Conservation (phyloP, 2,329 filamentous ascomycete species). For the Coniochaeta prunicola region DNA sequence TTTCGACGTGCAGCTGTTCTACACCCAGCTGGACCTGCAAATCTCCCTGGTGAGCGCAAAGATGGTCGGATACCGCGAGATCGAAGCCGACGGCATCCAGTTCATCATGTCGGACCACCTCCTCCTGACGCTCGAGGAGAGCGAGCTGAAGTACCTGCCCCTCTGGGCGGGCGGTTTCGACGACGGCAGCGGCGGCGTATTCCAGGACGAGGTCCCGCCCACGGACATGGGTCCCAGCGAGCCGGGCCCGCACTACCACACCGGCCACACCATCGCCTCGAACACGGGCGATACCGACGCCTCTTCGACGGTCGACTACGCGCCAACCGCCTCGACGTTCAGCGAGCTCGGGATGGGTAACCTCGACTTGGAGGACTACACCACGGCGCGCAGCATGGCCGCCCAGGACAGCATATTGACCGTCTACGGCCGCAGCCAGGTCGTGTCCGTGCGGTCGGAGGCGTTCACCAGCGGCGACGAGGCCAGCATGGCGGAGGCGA, state of each 20-base stretch:
- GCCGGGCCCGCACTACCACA: conserved; percentile 40
- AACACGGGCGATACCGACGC: conserved; percentile 17
- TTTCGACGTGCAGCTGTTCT: not conserved
- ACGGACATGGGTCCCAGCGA: conserved; percentile 36
- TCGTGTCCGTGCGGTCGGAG: conserved; percentile 14
- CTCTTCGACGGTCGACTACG: conserved; percentile 23
- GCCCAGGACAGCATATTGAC: conserved; percentile 14
- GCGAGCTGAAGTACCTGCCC: conserved; percentile 56
- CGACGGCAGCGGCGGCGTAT: conserved; percentile 44
- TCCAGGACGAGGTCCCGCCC: conserved; percentile 31
- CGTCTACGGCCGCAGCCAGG: conserved; percentile 26
- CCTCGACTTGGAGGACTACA: conserved; percentile 18
- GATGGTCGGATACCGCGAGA: conserved; percentile 3
- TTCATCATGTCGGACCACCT: conserved; percentile 33
- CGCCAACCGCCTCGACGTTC: conserved; percentile 6
- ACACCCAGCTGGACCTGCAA: conserved; percentile 5
- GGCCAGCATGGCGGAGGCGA: conserved; percentile 12
- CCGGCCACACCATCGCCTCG: conserved; percentile 28
- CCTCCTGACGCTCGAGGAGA: conserved; percentile 43
- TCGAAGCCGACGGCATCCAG: conserved; percentile 21
- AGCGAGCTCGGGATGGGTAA: conserved; percentile 23
- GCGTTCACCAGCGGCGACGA: conserved; percentile 24
- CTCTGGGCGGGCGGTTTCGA: conserved; percentile 55
- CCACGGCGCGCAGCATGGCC: not conserved
- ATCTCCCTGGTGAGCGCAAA: not conserved